Evolutionary conservation across 257 asterid species (phyloP).

Genomic region (Lycium barbarum): DNA sequence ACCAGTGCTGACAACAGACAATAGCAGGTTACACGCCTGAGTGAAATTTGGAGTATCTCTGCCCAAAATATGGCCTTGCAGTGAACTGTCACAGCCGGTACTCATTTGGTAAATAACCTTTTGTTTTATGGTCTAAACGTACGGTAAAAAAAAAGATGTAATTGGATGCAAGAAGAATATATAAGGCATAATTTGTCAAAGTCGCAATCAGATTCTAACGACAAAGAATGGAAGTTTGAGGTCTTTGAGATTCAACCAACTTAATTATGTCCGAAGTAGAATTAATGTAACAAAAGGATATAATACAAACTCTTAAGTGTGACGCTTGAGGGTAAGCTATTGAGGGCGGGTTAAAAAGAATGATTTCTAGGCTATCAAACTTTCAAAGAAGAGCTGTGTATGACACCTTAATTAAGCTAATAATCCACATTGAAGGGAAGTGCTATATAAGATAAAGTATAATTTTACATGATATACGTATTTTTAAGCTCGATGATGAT

Average conservation of each 20-base stretch:
- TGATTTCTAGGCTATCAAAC: too few species aligned
- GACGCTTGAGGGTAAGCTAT: not conserved
- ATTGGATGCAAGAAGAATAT: too few species aligned
- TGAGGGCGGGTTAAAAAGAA: too few species aligned
- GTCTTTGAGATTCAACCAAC: not conserved
- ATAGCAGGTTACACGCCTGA: constrained; percentile 52
- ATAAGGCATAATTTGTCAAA: not conserved
- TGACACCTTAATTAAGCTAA: too few species aligned
- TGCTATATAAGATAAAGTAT: too few species aligned
- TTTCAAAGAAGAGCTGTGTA: too few species aligned
- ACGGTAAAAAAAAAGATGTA: not conserved
- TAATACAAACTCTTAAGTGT: not conserved
- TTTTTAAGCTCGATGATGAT: too few species aligned
- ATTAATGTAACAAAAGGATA: too few species aligned
- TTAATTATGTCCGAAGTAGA: not conserved
- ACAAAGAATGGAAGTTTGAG: not conserved
- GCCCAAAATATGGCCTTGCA: constrained; percentile 51
- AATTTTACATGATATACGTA: too few species aligned
- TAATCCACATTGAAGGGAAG: too few species aligned
- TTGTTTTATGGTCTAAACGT: not conserved
- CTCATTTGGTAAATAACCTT: constrained; percentile 17
- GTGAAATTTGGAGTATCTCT: constrained; percentile 54
- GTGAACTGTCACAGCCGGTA: constrained; percentile 60
- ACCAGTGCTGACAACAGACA: constrained; percentile 59
- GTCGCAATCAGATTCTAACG: not conserved